phyloP scores from a whole-genome alignment of 352 stramenopile genomes.

The Phytophthora cactorum region DNA sequence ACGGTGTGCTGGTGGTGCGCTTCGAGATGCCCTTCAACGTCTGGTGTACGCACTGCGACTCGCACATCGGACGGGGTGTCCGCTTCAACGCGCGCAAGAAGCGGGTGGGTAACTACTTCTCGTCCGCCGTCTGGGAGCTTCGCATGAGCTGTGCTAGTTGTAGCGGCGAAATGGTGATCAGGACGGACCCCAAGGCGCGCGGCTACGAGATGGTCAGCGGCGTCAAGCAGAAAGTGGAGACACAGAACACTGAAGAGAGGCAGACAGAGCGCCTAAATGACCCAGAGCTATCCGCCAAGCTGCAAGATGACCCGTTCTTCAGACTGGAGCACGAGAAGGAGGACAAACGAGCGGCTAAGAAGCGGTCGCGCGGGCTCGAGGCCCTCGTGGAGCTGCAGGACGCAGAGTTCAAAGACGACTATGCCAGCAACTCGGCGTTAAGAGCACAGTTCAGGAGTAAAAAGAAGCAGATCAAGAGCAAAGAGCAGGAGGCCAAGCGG shows the following conservation, averaged over 20 bases:
- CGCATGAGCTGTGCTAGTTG: conserved; percentile 93
- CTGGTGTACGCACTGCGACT: conserved; percentile 87
- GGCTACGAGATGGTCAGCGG: conserved; percentile 90
- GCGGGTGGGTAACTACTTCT: conserved; percentile 91
- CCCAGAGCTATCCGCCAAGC: conserved; percentile 41
- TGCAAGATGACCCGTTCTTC: conserved; percentile 76
- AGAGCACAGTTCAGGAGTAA: conserved; percentile 59
- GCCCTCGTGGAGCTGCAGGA: conserved; percentile 68
- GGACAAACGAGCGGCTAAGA: conserved; percentile 57
- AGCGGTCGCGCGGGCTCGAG: conserved; percentile 55
- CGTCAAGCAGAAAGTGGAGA: conserved; percentile 86
- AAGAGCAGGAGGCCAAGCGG: conserved; percentile 43
- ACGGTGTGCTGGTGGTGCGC: conserved; percentile 93
- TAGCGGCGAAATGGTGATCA: conserved; percentile 89
- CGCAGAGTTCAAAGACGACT: conserved; percentile 72
- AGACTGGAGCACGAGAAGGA: conserved; percentile 80
- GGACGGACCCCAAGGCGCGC: conserved; percentile 95
- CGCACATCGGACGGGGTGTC: conserved; percentile 85
- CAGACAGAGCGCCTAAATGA: conserved; percentile 68
- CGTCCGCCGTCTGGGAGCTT: conserved; percentile 95
- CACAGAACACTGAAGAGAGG: conserved; percentile 38
- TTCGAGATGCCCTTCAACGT: conserved; percentile 98
- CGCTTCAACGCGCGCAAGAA: conserved; percentile 98
- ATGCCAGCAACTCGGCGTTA: conserved; percentile 64
- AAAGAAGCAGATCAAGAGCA: conserved; percentile 58